These are phyloP conservation scores for Dactylellina cionopaga DNA, from an alignment of 2,329 filamentous ascomycete species.

Conservation along the genomic window DNA sequence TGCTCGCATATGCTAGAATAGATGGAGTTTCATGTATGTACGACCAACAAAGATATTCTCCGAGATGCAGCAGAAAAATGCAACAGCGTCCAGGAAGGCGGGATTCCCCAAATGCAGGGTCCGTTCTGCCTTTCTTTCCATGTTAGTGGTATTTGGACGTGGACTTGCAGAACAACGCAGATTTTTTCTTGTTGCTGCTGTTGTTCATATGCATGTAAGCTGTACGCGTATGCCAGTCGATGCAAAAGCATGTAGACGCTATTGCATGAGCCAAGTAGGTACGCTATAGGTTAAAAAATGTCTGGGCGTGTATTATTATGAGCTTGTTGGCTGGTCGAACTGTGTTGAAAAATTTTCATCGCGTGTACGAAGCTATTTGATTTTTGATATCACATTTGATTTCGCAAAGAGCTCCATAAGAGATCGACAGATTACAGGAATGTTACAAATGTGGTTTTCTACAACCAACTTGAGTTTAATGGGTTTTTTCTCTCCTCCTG, in stretches of 20 bases:
- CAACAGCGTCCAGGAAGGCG: neutral
- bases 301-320: constrained; percentile 1
- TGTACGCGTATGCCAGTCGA: constrained; percentile 14
- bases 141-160: constrained; percentile 30
- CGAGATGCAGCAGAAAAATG: constrained; percentile 10
- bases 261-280: too few relatives aligned
- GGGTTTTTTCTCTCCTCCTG: too few relatives aligned
- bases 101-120: constrained; percentile 29
- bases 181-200: constrained; percentile 3
- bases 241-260: neutral
- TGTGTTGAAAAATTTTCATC: too few relatives aligned
- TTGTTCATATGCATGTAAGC: constrained; percentile 33
- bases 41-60: constrained; percentile 38
- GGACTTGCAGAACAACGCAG: constrained; percentile 45
- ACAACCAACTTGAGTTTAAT: too few relatives aligned
- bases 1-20: neutral
- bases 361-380: neutral
- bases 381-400: constrained; percentile 38
- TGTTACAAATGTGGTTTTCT: too few relatives aligned
- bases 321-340: neutral
- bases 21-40: constrained; percentile 8
- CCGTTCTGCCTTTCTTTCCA: constrained; percentile 15
- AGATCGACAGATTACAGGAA: too few relatives aligned
- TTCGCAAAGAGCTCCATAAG: too few relatives aligned
- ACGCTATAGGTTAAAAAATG: too few relatives aligned